Conservation (phyloP, 139 green algal genomes). For the Micractinium conductrix region DNA sequence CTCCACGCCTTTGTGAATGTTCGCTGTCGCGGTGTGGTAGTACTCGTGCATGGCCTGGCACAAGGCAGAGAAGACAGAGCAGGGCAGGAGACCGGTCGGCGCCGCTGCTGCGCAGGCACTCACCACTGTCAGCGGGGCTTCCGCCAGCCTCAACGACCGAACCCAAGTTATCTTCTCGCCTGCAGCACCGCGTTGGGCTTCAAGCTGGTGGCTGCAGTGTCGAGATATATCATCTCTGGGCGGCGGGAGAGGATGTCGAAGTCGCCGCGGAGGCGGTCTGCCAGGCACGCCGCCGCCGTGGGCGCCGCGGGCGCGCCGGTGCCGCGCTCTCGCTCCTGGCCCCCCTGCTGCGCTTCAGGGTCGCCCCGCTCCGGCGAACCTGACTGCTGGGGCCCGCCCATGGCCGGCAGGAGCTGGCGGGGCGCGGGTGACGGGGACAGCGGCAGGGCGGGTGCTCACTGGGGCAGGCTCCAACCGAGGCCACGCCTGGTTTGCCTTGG, state of each 20-base stretch:
- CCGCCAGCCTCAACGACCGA: not conserved
- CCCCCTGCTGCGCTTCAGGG: too few relatives aligned
- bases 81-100: not conserved
- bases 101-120: not conserved
- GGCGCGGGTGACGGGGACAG: too few relatives aligned
- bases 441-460: too few relatives aligned
- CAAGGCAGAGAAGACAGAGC: not conserved
- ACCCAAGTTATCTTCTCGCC: too few relatives aligned
- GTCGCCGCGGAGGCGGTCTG: constrained; percentile 56
- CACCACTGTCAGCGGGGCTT: not conserved
- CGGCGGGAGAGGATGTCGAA: constrained; percentile 79
- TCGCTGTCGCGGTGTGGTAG: constrained; percentile 87
- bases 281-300: too few relatives aligned
- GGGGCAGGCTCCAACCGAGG: too few relatives aligned
- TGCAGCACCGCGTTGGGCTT: constrained; percentile 82
- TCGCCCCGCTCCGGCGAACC: too few relatives aligned
- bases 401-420: too few relatives aligned
- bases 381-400: too few relatives aligned
- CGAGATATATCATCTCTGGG: constrained; percentile 90
- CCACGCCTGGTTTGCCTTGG: too few relatives aligned
- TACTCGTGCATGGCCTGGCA: constrained; percentile 70
- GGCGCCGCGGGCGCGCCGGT: too few relatives aligned
- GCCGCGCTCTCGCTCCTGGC: too few relatives aligned
- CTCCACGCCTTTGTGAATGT: constrained; percentile 83
- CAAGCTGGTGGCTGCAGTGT: constrained; percentile 94